phyloP scores from a whole-genome alignment of 192 early-diverging fungal species.

The Entomortierella parvispora region DNA sequence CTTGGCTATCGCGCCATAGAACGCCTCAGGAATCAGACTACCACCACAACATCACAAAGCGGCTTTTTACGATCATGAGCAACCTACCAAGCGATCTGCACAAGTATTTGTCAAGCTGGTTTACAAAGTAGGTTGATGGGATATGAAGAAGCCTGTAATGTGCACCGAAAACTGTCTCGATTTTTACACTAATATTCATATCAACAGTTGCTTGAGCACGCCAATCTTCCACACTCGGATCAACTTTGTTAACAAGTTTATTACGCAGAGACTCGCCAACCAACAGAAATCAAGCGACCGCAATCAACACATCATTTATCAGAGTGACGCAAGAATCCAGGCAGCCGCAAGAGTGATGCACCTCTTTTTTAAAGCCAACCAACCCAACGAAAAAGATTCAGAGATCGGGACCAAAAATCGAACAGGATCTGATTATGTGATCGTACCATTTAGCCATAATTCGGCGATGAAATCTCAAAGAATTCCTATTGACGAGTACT shows the following conservation, averaged over 20 bases:
- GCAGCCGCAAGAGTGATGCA: slow-evolving; percentile 92
- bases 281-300: slow-evolving; percentile 58
- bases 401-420: slow-evolving; percentile 22
- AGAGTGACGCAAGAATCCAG: slow-evolving; percentile 85
- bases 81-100: slow-evolving; percentile 88
- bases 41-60: slow-evolving; percentile 87
- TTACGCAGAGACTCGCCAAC: slow-evolving; percentile 82
- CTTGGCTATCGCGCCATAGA: slow-evolving; percentile 79
- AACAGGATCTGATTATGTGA: slow-evolving; percentile 21
- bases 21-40: slow-evolving; percentile 81
- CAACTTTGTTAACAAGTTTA: slow-evolving; percentile 86
- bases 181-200: not conserved
- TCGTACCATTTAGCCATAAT: slow-evolving; percentile 42
- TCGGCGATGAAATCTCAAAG: slow-evolving; percentile 78
- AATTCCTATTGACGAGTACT: slow-evolving; percentile 81
- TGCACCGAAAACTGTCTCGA: too few relatives aligned
- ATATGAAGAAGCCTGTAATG: not conserved
- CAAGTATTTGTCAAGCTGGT: slow-evolving; percentile 88
- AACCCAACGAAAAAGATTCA: slow-evolving; percentile 29
- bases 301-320: slow-evolving; percentile 64
- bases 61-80: slow-evolving; percentile 82
- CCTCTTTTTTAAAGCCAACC: slow-evolving; percentile 65
- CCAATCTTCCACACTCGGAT: slow-evolving; percentile 76
- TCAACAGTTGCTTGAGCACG: slow-evolving; percentile 57
- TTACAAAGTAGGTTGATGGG: slow-evolving; percentile 62